Base-by-base conservation (phyloP, 2,329 filamentous ascomycete species). In the Sporothrix variecibatus region DNA sequence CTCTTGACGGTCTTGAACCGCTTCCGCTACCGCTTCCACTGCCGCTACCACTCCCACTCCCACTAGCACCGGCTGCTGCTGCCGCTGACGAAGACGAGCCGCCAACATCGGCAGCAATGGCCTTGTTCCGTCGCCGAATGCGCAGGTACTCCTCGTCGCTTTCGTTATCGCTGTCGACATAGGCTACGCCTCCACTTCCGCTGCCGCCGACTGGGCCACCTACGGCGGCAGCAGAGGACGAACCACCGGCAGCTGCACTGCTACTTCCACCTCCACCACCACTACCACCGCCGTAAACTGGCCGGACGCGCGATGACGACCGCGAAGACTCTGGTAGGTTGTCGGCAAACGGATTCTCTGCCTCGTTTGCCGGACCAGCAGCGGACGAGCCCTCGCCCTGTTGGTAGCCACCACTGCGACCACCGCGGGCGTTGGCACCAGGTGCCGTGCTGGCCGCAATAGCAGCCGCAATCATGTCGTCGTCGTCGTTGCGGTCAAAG, bases 391-490 rank as follows among this genome's bases (percentile, higher is more conserved):
- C 67, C 2, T 38, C 67, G 46, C 46, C 67, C 8, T 28, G 43
- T 31, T 49, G 34, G n/a, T 17, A 17, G 58, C 56, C 43, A 8
- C 65, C 56, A 15, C 72, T 20, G 2, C 51, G 38, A 3, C 56
- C 53, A 9, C 64, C 56, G 5, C 75, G 76, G 15, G 38, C n/a
- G 26, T 69, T 65, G 2, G 72, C 69, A 3, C 74, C 73, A 0
- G 73, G 70, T 0, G 76, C 76, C 12, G 72, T 74, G 71, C 76
- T 77, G 6, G 76, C 76, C 2, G 76, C 76, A 20, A 77, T 75
- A 8, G 76, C 76, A 0, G 75, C 75, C 0, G 76, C 75, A 46
- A 75, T 75, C 74, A 77, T 74, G 11, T 76, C 71, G 26, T 74
- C 74, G 34, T 76, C 74, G 15, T 72, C 62, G 53, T 73, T 73